Base-by-base conservation (phyloP, 495 filamentous ascomycete genomes). In the Annulohypoxylon moriforme region DNA sequence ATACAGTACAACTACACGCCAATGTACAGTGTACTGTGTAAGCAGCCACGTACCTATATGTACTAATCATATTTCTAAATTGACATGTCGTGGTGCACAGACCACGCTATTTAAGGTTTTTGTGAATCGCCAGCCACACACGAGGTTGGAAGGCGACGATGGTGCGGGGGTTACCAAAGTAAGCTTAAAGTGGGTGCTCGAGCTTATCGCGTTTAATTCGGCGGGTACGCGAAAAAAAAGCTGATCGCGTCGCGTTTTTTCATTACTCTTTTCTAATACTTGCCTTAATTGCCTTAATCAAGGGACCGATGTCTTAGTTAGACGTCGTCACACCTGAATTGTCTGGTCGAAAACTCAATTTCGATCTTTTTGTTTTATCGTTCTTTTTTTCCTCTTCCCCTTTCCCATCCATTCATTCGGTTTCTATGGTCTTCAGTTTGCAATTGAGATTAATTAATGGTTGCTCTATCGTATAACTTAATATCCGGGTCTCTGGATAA, bases 241-340 rank as follows among this genome's bases (percentile, higher is more conserved):
- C 47, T 58, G 8, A 47, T 53, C 71, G 71, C 71, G 71, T 67
- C 71, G 71, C 71, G 71, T 73, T 64, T 73, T 40, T 60, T 40
- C 42, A 25, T 59, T 55, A 14, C 11, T 34, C n/a, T 71, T 65
- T 61, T 31, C 40, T 50, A 59, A 56, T 71, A 55, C 49, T 22
- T 1, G 52, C 31, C 40, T n/a, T 40, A 40, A 13, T 40, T 44
- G 14, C 38, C 38, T 42, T 71, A 61, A 40, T 33, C 56, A 71
- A 33, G 56, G 60, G 68, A 18, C 44, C 14, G 55, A 14, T 16
- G 56, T 16, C 46, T 57, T 40, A 40, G 46, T 33, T 56, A 67
- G 53, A 64, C 60, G 50, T 38, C 22, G 49, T 52, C 38, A 55
- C 22, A 40, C 66, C 40, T 56, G 13, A 52, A 47, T 20, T 50